These are phyloP conservation scores for Plasmodium knowlesi DNA, from an alignment of 169 alveolate genomes.

Conservation along the genomic window DNA sequence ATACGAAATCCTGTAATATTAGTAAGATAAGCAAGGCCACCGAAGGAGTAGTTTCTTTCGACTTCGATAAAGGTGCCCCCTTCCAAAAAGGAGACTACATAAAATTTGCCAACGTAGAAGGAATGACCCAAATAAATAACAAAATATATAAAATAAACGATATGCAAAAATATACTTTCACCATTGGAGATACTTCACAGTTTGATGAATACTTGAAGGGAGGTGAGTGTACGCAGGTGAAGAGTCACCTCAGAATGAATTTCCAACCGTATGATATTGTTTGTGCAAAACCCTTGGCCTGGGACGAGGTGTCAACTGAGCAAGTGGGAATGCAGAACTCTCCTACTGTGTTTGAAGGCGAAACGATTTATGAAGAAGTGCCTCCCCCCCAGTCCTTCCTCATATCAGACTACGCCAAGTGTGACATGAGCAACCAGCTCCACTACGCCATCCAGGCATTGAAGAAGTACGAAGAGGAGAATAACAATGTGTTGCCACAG, in stretches of 20 bases:
- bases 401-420: slow-evolving; percentile 48
- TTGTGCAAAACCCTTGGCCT: not conserved
- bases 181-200: slow-evolving; percentile 91
- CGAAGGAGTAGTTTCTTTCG: slow-evolving; percentile 51
- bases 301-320: not conserved
- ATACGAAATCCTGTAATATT: slow-evolving; percentile 87
- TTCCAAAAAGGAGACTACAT: slow-evolving; percentile 97
- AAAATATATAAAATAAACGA: slow-evolving; percentile 92
- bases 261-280: slow-evolving; percentile 54
- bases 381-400: slow-evolving; percentile 13
- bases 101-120: slow-evolving; percentile 95
- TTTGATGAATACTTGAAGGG: slow-evolving; percentile 79
- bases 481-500: slow-evolving; percentile 2
- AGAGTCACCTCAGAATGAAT: slow-evolving; percentile 20
- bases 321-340: too few species aligned
- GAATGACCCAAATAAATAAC: slow-evolving; percentile 96
- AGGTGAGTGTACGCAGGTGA: slow-evolving; percentile 31
- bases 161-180: slow-evolving; percentile 90
- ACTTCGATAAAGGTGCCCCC: slow-evolving; percentile 55
- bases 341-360: too few species aligned
- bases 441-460: slow-evolving; percentile 64
- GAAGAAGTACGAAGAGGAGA: slow-evolving; percentile 7
- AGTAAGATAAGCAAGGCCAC: slow-evolving; percentile 85
- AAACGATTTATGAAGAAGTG: not conserved
- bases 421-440: slow-evolving; percentile 15